A percentile compares a stretch with the other conserved stretches of the same genome.
These are phyloP conservation scores for Geotrichum candidum DNA, from an alignment of 1,139 yeast genomes.

Conservation along the genomic window DNA sequence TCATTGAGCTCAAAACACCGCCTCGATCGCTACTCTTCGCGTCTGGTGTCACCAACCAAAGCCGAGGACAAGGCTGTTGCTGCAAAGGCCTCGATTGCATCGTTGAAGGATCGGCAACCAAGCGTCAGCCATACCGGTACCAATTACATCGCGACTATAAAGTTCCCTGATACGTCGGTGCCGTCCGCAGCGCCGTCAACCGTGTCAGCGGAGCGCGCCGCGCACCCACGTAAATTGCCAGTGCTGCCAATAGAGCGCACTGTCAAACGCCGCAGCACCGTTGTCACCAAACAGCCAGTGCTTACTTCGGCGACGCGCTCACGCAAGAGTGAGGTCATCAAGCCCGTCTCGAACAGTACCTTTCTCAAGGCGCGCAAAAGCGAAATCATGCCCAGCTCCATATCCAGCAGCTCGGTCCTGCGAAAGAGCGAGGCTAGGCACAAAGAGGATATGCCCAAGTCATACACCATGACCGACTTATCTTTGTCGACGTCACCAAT, in stretches of 20 bases:
- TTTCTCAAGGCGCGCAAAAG: not conserved
- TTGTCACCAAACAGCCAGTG: not conserved
- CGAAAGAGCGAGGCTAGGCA: not conserved
- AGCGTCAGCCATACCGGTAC: not conserved
- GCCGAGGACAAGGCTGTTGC: not conserved
- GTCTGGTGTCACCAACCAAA: not conserved
- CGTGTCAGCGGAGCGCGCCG: not conserved
- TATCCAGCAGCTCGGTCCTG: not conserved
- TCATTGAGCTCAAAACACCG: not conserved
- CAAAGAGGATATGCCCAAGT: not conserved
- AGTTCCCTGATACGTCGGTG: not conserved
- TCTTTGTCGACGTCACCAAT: not conserved
- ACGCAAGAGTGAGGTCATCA: not conserved
- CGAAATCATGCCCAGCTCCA: not conserved
- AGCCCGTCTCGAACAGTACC: not conserved
- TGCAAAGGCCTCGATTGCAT: not conserved
- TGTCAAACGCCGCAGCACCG: not conserved
- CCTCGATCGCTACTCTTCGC: not conserved
- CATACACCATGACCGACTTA: constrained; percentile 7
- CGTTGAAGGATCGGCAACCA: not conserved
- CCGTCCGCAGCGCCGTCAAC: not conserved
- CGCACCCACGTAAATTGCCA: not conserved
- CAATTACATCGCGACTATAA: not conserved
- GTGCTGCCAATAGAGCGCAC: not conserved
- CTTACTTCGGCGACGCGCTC: not conserved